phyloP scores from a whole-genome alignment of 164 flowering plant genomes.

The Magnolia kwangsiensis region DNA sequence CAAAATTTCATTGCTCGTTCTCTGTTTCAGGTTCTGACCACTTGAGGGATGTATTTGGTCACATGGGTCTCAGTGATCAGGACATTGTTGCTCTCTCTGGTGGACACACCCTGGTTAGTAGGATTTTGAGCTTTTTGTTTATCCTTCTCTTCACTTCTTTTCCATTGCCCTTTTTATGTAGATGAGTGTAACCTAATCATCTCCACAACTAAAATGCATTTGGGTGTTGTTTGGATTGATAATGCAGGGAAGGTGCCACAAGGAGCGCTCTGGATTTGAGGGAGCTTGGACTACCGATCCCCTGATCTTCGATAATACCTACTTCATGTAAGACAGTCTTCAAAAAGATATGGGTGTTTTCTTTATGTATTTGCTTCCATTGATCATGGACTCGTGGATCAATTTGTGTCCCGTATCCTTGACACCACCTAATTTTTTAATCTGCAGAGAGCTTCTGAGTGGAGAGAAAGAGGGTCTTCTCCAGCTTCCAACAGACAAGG shows the following conservation, averaged over 20 bases:
- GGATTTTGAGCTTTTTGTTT: neutral
- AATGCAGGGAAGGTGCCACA: slow-evolving; percentile 61
- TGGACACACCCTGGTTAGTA: slow-evolving; percentile 52
- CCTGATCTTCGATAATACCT: slow-evolving; percentile 53
- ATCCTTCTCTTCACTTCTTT: neutral
- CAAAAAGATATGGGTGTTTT: neutral
- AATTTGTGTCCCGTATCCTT: too few relatives aligned
- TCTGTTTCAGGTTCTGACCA: slow-evolving; percentile 43
- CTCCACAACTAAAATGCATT: neutral
- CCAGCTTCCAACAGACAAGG: slow-evolving; percentile 52
- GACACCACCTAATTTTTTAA: neutral
- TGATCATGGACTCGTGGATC: neutral
- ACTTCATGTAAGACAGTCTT: slow-evolving; percentile 37
- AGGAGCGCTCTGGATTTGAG: slow-evolving; percentile 62
- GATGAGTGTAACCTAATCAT: neutral
- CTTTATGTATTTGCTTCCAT: neutral
- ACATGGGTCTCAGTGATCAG: slow-evolving; percentile 53
- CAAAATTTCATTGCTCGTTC: neutral
- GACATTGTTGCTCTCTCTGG: slow-evolving; percentile 65
- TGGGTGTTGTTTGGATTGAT: neutral
- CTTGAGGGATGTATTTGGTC: slow-evolving; percentile 42
- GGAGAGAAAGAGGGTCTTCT: slow-evolving; percentile 55
- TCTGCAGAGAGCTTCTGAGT: slow-evolving; percentile 39
- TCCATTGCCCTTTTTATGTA: neutral
- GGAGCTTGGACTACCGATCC: slow-evolving; percentile 63